phyloP scores from a whole-genome alignment of 2,329 filamentous ascomycete genomes.

The Stachybotrys chartarum region DNA sequence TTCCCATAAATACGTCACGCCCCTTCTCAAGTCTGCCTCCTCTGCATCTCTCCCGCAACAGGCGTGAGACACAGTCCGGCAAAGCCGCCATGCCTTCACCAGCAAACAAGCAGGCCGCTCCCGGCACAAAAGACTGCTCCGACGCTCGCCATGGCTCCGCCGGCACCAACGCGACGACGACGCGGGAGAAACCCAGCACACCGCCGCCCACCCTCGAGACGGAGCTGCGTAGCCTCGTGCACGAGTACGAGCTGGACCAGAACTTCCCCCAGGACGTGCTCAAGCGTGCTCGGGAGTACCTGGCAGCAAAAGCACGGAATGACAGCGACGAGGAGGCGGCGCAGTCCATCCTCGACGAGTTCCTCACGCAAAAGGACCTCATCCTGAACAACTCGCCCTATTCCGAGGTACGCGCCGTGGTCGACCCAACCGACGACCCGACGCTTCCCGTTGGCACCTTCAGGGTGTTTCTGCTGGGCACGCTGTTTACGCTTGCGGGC shows the following conservation, averaged over 20 bases:
- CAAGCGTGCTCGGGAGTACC: conserved; percentile 30
- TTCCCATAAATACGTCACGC: no score
- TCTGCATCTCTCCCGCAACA: no score
- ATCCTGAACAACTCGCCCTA: conserved; percentile 28
- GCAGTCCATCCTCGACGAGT: conserved; percentile 10
- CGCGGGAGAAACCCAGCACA: not conserved
- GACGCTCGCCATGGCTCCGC: no score
- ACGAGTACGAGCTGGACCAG: conserved; percentile 35
- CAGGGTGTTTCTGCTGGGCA: conserved; percentile 29
- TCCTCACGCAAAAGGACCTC: conserved; percentile 13
- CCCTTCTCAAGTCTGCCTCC: no score
- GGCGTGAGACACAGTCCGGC: no score
- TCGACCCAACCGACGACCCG: conserved; percentile 33
- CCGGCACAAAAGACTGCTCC: no score
- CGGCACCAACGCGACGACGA: not conserved
- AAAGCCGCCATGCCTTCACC: not conserved
- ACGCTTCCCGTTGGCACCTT: conserved; percentile 32
- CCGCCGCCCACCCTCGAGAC: conserved; percentile 2
- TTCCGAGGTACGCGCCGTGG: conserved; percentile 36
- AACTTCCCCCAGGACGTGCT: conserved; percentile 37
- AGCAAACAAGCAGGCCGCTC: not conserved
- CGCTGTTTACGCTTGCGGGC: conserved; percentile 22
- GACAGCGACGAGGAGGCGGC: conserved; percentile 9
- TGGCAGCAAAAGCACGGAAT: conserved; percentile 13
- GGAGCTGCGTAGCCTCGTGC: conserved; percentile 15